phyloP scores from a whole-genome alignment of 257 asterid genomes.

The Coffea eugenioides region DNA sequence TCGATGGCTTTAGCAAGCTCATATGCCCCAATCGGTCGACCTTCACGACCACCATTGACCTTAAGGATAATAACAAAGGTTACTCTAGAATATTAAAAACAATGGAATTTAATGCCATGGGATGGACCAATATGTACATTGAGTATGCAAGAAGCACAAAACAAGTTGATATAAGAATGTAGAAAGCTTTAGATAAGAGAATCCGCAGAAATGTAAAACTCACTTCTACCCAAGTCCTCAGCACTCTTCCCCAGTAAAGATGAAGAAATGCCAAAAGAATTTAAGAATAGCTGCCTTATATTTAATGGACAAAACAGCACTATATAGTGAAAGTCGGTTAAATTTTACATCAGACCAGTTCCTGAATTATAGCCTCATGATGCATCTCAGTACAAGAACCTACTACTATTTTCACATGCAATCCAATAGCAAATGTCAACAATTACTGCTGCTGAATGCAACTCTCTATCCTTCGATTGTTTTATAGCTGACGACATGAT shows the following conservation, averaged over 20 bases:
- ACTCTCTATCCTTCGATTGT: not conserved
- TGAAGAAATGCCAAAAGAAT: not conserved
- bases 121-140: not conserved
- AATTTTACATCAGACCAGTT: not conserved
- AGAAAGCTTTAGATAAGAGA: not conserved
- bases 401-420: not conserved
- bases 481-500: not conserved
- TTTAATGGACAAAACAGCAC: not conserved
- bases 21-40: conserved; percentile 92
- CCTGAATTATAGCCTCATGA: conserved; percentile 5
- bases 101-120: not conserved
- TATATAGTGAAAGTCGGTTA: not conserved
- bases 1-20: conserved; percentile 97
- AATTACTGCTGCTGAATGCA: not conserved
- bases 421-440: not conserved
- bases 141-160: not conserved
- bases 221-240: not conserved
- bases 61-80: conserved; percentile 22
- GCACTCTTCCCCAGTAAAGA: not conserved
- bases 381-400: not conserved
- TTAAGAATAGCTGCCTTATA: not conserved
- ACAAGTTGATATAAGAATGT: not conserved
- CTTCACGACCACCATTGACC: conserved; percentile 98
- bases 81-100: not conserved
- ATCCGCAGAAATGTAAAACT: not conserved